Evolutionary conservation across 371 early-diverging fungal genomes (phyloP), one percentile per base, ranked within the genome.

Genomic region (Mortierella sp.): DNA sequence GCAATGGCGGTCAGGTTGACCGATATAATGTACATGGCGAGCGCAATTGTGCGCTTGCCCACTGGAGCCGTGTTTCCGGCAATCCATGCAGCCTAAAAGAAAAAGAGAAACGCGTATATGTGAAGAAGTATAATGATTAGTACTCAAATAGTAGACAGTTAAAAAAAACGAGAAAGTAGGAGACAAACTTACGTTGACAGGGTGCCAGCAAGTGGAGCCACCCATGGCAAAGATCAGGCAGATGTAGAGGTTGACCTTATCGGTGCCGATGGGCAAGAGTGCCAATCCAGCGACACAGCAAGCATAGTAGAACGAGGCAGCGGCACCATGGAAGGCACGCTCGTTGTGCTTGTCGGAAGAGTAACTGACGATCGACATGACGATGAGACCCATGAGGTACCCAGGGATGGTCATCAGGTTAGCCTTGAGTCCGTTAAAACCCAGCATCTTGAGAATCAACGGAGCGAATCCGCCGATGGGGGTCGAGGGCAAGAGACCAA

Each of bases 361-460:
- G 66, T 78, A 75, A 2, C 88, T 85, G 73, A 89, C 79, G 14
- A 79, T 10, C 5, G 87, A 79, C 76, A 89, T 89, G 50, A 82
- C 58, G 10, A 87, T 63, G 43, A 89, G 80, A 9, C 77, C 71
- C 41, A 87, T 64, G 43, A 89, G 70, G 53, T 87, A 83, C 0
- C 88, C 81, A 6, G 91, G 91, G 22, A 89, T 87, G 26, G 87
- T 86, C 71, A 92, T 71, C 40, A 90, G 68, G 77, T 92, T 92
- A 45, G 89, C 71, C 39, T 81, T 79, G n/a, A 88, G 76, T 2
- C 53, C 77, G 67, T 84, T 70, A 69, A 90, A 91, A 0, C 90
- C 90, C 48, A 86, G 79, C 39, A 80, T 84, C 70, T 85, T 85
- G 76, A 92, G 87, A 34, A 90, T 89, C 66, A 84, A 67, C 4